These are phyloP conservation scores for Coelastrella sp. DNA, from an alignment of 139 green algal genomes.

Conservation along the genomic window DNA sequence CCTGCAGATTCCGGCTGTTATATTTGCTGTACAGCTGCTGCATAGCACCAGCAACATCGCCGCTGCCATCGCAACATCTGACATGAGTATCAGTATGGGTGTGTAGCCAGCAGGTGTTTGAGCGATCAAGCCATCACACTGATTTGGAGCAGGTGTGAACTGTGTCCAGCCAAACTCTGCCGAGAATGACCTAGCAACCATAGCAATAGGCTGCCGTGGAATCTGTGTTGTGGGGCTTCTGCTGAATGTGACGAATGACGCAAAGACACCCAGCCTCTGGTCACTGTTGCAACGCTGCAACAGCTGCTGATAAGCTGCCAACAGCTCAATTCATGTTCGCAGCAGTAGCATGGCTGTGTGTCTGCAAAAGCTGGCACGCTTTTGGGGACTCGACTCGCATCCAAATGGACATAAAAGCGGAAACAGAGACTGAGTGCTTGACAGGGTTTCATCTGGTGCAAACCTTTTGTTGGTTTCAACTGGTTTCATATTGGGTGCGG, in stretches of 20 bases:
- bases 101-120: conserved; percentile 40
- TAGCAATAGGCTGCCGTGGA: not conserved
- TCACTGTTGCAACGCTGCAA: conserved; percentile 42
- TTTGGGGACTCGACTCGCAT: no score
- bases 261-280: conserved; percentile 49
- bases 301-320: conserved; percentile 48
- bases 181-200: not conserved
- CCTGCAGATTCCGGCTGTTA: conserved; percentile 45
- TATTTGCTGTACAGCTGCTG: not conserved
- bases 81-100: conserved; percentile 64
- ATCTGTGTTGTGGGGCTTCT: not conserved
- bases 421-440: no score
- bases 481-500: no score
- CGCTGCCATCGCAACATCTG: conserved; percentile 46
- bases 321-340: conserved; percentile 45
- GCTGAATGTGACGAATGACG: conserved; percentile 56
- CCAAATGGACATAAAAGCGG: no score
- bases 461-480: no score
- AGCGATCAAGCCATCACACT: not conserved
- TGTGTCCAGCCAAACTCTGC: conserved; percentile 37
- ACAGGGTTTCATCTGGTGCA: no score
- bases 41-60: not conserved
- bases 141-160: conserved; percentile 44
- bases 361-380: not conserved
- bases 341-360: not conserved